Evolutionary conservation across 192 early-diverging fungal genomes (phyloP), one percentile per base, ranked within the genome.

Genomic region (Coemansia sp.): DNA sequence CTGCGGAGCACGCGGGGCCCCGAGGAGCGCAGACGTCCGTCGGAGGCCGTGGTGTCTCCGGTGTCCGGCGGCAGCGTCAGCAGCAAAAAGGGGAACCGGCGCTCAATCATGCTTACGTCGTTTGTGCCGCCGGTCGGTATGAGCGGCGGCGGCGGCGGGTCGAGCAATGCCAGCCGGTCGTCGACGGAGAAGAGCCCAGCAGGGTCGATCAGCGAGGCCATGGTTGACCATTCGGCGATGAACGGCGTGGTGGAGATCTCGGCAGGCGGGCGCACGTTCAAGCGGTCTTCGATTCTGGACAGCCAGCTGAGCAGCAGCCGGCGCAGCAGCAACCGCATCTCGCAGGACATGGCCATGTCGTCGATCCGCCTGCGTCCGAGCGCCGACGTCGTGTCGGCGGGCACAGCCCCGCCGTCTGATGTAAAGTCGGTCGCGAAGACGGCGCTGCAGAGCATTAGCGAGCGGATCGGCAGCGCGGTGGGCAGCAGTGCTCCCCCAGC

Each of bases 91-190:
- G 30, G 38, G 2, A 78, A 78, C 54, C 56, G 75, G 5, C 64
- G 75, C 23, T 78, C 75, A 1, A 78, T 78, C 5, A 64, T 78
- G 69, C 65, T 78, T 21, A 78, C 75, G 9, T 78, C 75, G 12
- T 78, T 78, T 58, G 68, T 71, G 7, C 75, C 75, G 18, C 75
- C 75, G 0, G 75, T 78, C 23, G 60, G 64, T 2, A 64, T 62
- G 56, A 52, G 64, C 45, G 58, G 71, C 44, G 58, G 64, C 45
- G 58, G 71, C 44, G 58, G 49, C 23, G 71, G 65, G 5, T 55
- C 62, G 45, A 66, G 56, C 54, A 65, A 14, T 52, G 50, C 18
- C 60, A 70, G 64, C n/a, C 31, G 75, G 28, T 67, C 65, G 30
- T 78, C 75, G 10, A 45, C 27, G 5, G 74, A 77, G 6, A 77